Percentiles rank a stretch among this genome's conserved stretches.
These are phyloP conservation scores for Sugiyamaella smithiae DNA, from an alignment of 805 yeast species.

Conservation along the genomic window DNA sequence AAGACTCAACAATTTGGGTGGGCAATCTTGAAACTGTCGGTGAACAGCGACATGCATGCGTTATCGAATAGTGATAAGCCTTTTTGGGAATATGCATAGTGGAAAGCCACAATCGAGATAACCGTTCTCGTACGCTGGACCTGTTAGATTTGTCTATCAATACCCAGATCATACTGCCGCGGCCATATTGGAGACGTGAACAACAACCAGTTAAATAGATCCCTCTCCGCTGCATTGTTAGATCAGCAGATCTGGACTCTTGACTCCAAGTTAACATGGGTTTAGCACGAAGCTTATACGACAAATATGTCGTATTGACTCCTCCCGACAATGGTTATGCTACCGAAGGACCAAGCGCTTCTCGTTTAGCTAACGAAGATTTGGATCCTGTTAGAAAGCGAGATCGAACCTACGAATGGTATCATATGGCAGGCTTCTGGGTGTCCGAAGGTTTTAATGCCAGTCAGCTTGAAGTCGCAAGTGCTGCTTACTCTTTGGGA, in stretches of 20 bases:
- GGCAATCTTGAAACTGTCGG: too few species aligned
- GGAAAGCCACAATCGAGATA: not conserved
- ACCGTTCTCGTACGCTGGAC: not conserved
- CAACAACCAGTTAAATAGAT: not conserved
- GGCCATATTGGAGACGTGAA: not conserved
- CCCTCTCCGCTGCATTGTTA: not conserved
- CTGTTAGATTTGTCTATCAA: not conserved
- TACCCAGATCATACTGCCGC: too few species aligned
- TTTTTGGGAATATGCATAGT: not conserved
- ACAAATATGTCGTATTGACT: not conserved
- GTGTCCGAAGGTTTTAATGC: conserved; percentile 17
- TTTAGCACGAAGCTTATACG: not conserved
- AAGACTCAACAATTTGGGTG: too few species aligned
- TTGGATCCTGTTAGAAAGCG: conserved; percentile 17
- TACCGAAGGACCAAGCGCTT: conserved; percentile 1
- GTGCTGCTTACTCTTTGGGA: conserved; percentile 19
- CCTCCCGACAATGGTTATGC: conserved; percentile 6
- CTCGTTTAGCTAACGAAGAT: conserved; percentile 13
- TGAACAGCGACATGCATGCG: not conserved
- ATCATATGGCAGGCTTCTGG: conserved; percentile 20
- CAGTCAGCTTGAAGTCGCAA: conserved; percentile 18
- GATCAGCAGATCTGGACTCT: not conserved
- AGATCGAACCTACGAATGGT: conserved; percentile 20
- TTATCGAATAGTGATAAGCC: not conserved
- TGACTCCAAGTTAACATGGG: not conserved